phyloP scores from a whole-genome alignment of 768 basidiomycete genomes.

The Flagelloscypha sp. region DNA sequence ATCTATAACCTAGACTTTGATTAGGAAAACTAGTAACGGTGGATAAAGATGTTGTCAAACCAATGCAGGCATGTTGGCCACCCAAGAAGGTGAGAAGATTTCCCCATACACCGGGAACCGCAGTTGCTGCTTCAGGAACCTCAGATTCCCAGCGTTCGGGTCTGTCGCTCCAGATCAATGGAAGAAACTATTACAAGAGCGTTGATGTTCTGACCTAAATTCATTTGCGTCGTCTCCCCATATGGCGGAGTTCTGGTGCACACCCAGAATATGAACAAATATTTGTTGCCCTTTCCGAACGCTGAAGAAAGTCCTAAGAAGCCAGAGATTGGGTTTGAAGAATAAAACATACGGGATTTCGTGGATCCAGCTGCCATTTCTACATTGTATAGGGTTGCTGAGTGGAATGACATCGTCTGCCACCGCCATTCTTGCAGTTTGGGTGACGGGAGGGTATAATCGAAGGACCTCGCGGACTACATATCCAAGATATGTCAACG shows the following conservation, averaged over 20 bases:
- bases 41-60: too few species aligned
- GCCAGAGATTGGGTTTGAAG: too few species aligned
- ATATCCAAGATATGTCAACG: conserved; percentile 34
- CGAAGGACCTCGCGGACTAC: conserved; percentile 26
- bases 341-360: conserved; percentile 13
- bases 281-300: conserved; percentile 20
- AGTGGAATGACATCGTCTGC: conserved; percentile 22
- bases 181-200: not conserved
- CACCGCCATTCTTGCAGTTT: conserved; percentile 16
- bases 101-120: conserved; percentile 32
- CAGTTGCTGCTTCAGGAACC: conserved; percentile 19
- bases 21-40: too few species aligned
- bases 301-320: conserved; percentile 10
- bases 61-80: conserved; percentile 39
- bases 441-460: conserved; percentile 21
- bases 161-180: conserved; percentile 14
- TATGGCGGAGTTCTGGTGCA: conserved; percentile 14
- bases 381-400: conserved; percentile 14
- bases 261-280: conserved; percentile 18
- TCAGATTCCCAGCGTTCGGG: conserved; percentile 39
- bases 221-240: conserved; percentile 22
- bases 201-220: conserved; percentile 19
- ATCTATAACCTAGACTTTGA: too few species aligned
- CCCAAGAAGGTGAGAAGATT: conserved; percentile 34
- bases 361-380: conserved; percentile 9